Conservation (phyloP, 148 eudicot species). For the Fagopyrum homotropicum region DNA sequence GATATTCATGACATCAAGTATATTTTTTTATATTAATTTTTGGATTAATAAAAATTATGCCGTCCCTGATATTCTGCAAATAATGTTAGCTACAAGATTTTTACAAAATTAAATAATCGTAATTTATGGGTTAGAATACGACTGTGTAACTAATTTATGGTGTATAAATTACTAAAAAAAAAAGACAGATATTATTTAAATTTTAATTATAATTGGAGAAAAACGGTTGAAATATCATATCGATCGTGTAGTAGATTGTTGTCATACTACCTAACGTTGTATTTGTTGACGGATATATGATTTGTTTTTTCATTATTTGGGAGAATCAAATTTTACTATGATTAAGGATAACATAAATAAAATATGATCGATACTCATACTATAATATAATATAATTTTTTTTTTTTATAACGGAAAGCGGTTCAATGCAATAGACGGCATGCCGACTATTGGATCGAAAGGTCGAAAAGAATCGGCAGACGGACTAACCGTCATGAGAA, state of each 20-base stretch:
- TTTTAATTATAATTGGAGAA: background rate
- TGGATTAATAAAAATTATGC: background rate
- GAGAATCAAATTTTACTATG: background rate
- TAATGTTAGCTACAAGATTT: background rate
- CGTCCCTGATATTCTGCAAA: background rate
- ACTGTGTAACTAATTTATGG: background rate
- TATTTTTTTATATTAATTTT: background rate
- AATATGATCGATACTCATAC: background rate
- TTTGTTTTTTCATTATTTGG: background rate
- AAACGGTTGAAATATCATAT: slow-evolving; percentile 7
- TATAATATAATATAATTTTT: background rate
- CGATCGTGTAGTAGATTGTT: background rate
- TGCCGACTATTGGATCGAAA: too few species aligned
- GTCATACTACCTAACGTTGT: background rate
- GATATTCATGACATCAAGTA: background rate
- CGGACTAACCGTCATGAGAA: too few species aligned
- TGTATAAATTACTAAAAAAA: slow-evolving; percentile 6
- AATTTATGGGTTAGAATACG: slow-evolving; percentile 1
- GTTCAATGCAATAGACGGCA: too few species aligned
- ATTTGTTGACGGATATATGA: background rate
- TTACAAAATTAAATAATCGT: background rate
- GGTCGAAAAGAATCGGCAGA: too few species aligned
- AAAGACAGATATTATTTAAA: background rate
- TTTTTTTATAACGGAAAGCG: too few species aligned
- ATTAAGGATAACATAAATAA: background rate